Evolutionary conservation across 2,329 filamentous ascomycete species (phyloP).

Genomic region (Verticillium nubilum): DNA sequence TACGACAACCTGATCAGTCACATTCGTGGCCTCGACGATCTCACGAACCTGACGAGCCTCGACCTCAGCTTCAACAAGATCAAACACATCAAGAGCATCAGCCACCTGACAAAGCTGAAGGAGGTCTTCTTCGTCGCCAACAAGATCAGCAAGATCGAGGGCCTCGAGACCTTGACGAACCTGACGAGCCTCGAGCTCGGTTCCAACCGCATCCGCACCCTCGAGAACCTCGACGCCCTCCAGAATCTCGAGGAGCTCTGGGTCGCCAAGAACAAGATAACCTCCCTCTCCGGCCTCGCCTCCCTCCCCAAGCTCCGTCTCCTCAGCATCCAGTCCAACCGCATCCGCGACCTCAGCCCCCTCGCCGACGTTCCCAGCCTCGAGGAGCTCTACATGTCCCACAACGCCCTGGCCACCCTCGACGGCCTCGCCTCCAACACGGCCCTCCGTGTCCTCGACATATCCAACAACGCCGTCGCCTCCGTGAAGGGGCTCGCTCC

Average conservation of each 20-base stretch:
- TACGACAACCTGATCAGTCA: constrained; percentile 95
- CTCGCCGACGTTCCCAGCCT: constrained; percentile 69
- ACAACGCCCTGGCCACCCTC: constrained; percentile 81
- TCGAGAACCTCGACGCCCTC: constrained; percentile 76
- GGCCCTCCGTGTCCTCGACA: constrained; percentile 73
- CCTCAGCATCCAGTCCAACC: constrained; percentile 92
- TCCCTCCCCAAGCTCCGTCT: constrained; percentile 75
- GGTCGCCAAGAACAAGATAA: constrained; percentile 96
- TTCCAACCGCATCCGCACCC: constrained; percentile 85
- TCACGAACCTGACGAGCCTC: constrained; percentile 69
- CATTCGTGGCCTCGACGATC: constrained; percentile 74
- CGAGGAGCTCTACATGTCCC: constrained; percentile 91
- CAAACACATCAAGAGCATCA: constrained; percentile 91
- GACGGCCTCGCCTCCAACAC: constrained; percentile 63
- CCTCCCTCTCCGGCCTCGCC: constrained; percentile 70
- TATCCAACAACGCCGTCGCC: constrained; percentile 80
- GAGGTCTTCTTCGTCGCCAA: constrained; percentile 94
- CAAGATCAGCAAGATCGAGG: constrained; percentile 84
- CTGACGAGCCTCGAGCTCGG: constrained; percentile 84
- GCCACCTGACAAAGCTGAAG: constrained; percentile 68
- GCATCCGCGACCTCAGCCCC: constrained; percentile 72
- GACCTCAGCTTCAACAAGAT: constrained; percentile 99
- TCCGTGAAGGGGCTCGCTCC: constrained; percentile 67
- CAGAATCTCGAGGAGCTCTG: constrained; percentile 81
- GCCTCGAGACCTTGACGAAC: constrained; percentile 63